Base-by-base conservation (phyloP, 2,329 filamentous ascomycete species). In the Zymoseptoria tritici region DNA sequence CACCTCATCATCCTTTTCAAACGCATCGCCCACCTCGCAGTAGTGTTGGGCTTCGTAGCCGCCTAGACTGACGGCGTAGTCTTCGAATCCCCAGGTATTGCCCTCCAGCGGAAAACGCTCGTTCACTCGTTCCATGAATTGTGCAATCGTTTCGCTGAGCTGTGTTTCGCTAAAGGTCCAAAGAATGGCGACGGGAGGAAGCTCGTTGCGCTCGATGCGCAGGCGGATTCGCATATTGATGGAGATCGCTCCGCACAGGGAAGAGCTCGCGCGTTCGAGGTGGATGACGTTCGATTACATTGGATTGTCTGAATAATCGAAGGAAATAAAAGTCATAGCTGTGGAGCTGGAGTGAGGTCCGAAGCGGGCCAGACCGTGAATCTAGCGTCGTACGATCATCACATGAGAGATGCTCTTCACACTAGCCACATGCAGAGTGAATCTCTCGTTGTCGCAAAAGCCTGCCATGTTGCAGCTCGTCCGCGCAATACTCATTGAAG, bases 21-120 rank as follows among this genome's bases (percentile, higher is more conserved):
- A 78, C 9, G 94, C 78, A 52, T 82, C 81, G 13, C 80, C 78
- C 5, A 96, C 81, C 20, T 83, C 80, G 71, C 90, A 87, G 68
- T 90, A 97, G 76, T 97, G 93, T 59, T 97, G 76, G 68, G 90
- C 94, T 75, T 97, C 93, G 66, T 90, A 97, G 52, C 83, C 85
- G 19, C 75, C 78, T 3, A 96, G 80, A 74, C 95, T 89, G 29
- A 96, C 90, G 8, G 83, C 83, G 73, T 97, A 97, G 72, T 97
- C 90, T 69, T 97, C 92, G 3, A 96, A 76, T 0, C 90, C 91
- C 90, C 91, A 96, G 61, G 91, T 80, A 49, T 81, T 81, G 59
- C 86, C 85, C 76, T 96, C 91, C 0, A 97, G 83, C 0, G 92
- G 91, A 1, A 97, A 78, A 16, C 89, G 81, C 51, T 89, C 84